Evolutionary conservation across 176 grass and related monocot genomes (phyloP).

Genomic region (Oryza glaberrima): DNA sequence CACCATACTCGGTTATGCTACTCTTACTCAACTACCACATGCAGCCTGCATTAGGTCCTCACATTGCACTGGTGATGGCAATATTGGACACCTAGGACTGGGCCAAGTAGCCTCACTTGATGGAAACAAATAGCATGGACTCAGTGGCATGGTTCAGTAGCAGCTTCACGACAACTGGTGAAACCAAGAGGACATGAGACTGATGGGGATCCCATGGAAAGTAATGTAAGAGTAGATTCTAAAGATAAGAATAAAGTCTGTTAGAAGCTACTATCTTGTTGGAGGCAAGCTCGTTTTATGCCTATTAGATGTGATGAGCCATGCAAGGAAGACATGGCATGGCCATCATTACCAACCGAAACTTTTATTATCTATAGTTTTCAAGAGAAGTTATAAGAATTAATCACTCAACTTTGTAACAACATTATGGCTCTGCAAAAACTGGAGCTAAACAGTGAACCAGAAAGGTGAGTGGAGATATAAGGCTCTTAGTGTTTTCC

Average conservation of each 20-base stretch:
- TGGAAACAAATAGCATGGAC: not conserved
- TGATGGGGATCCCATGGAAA: not conserved
- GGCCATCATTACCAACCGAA: not conserved
- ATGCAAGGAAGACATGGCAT: not conserved
- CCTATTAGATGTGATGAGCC: not conserved
- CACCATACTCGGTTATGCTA: not conserved
- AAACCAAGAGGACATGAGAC: not conserved
- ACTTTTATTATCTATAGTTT: not conserved
- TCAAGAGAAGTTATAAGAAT: not conserved
- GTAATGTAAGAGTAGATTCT: not conserved
- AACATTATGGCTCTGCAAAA: not conserved
- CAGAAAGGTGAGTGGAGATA: conserved; percentile 5
- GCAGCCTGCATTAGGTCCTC: not conserved
- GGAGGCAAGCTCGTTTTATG: not conserved
- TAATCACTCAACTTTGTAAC: not conserved
- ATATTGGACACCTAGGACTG: not conserved
- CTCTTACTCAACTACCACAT: not conserved
- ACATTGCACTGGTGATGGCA: not conserved
- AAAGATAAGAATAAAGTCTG: not conserved
- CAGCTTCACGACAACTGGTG: not conserved
- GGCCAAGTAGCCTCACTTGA: not conserved
- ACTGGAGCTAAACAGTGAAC: not conserved
- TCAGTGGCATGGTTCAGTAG: not conserved
- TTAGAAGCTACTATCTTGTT: not conserved
- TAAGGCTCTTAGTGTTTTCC: not conserved